Percentiles rank a stretch among this genome's conserved stretches.
phyloP scores from a whole-genome alignment of 352 stramenopile genomes.

The Pythium brassicae region DNA sequence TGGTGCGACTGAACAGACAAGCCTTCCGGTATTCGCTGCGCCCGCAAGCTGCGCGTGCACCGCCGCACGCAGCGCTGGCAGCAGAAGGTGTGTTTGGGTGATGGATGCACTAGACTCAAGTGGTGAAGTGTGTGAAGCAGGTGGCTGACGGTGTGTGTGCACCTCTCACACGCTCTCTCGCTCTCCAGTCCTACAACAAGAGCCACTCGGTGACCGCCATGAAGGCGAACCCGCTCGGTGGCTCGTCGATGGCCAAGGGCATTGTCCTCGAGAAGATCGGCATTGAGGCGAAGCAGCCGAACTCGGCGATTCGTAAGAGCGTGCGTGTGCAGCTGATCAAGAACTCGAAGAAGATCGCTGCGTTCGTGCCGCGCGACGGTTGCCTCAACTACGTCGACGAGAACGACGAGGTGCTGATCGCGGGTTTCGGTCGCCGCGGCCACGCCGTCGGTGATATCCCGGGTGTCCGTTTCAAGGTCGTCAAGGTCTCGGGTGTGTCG shows the following conservation, averaged over 20 bases:
- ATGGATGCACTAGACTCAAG: no score
- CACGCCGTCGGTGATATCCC: conserved; percentile 99
- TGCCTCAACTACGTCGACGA: conserved; percentile 99
- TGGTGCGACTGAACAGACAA: conserved; percentile 85
- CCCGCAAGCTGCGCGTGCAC: conserved; percentile 99
- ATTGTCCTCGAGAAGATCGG: conserved; percentile 99
- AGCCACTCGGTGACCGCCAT: conserved; percentile 98
- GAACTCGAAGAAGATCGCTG: conserved; percentile 99
- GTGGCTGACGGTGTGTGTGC: no score
- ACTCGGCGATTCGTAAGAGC: conserved; percentile 99
- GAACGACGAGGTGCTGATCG: conserved; percentile 99
- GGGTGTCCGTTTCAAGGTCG: conserved; percentile 99
- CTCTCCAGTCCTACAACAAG: conserved; percentile 99
- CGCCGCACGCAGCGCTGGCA: conserved; percentile 97
- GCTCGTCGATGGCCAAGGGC: conserved; percentile 99
- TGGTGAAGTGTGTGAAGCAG: no score
- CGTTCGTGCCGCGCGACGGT: conserved; percentile 99
- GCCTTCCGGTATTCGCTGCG: conserved; percentile 98
- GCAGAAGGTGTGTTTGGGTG: conserved; percentile 89
- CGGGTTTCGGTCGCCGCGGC: conserved; percentile 98
- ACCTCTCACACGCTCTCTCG: no score
- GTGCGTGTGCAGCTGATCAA: conserved; percentile 99
- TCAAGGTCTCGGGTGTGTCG: conserved; percentile 99
- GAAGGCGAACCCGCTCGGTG: conserved; percentile 99
- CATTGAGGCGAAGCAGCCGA: conserved; percentile 99